Evolutionary conservation across 768 basidiomycete genomes (phyloP), one percentile per base, ranked within the genome.

Genomic region (Coprinopsis strossmayeri): DNA sequence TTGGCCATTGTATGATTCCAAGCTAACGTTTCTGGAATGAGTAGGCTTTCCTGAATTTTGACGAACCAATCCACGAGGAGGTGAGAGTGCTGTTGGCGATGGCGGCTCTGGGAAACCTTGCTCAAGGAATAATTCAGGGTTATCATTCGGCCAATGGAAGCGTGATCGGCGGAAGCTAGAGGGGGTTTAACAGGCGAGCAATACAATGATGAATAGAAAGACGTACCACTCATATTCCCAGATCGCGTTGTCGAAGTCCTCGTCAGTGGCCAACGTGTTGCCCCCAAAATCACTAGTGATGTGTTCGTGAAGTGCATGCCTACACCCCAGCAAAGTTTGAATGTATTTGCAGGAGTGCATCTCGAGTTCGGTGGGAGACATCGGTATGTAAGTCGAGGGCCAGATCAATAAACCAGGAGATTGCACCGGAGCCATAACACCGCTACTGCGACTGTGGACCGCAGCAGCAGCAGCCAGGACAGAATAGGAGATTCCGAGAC

Each of bases 311-410:
- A 89, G 65, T 3, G 84, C 82, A 28, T 69, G 68, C 57, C 78
- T 77, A 58, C 79, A 83, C 25, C 77, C 78, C 21, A 89, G 66
- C 2, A 89, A 60, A 4, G 72, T 71, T 58, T 88, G 82, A 42
- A 87, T 64, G 57, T 81, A 72, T 64, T 80, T 84, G 65, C 79
- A 82, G n/a, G 79, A 72, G 56, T 87, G 82, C 79, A 84, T 80
- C 66, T 88, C 86, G 27, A 88, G 67, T 58, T 85, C 84, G 2
- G 61, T 58, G 20, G 84, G 71, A 0, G 70, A 48, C 55, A 83
- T 65, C 1, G 82, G 75, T 39, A 87, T 67, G 60, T 82, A 84
- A 4, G 74, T 78, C 21, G 71, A 64, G 5, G 77, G 80, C 71
- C 69, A 77, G 27, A 86, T 63, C 20, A 87, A 58, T 5, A 88